Conservation (phyloP, 768 basidiomycete genomes). For the Naganishia antarctica region DNA sequence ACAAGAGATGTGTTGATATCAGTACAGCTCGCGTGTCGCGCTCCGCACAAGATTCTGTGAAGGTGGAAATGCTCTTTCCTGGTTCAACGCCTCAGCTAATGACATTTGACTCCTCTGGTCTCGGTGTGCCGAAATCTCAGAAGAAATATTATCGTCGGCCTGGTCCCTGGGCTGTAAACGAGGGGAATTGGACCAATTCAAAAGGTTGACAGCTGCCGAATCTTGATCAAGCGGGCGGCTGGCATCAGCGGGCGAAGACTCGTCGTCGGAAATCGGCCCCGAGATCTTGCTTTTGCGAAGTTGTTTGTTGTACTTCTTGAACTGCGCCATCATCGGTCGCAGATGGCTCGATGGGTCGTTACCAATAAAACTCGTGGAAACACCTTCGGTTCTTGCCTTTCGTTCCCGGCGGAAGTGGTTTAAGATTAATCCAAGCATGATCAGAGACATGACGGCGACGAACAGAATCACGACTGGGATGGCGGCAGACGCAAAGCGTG, state of each 20-base stretch:
- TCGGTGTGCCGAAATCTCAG: not conserved
- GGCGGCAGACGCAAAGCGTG: not conserved
- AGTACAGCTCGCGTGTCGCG: no score
- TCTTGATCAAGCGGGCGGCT: not conserved
- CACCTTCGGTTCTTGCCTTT: not conserved
- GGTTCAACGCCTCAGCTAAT: slow-evolving; percentile 8
- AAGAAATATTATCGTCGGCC: not conserved
- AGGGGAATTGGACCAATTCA: not conserved
- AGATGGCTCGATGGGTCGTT: not conserved
- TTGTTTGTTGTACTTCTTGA: not conserved
- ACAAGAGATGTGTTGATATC: no score
- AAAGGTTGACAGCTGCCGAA: not conserved
- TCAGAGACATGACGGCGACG: not conserved
- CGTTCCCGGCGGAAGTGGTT: not conserved
- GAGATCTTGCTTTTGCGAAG: slow-evolving; percentile 10
- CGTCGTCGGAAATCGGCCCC: not conserved
- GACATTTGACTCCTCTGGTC: slow-evolving; percentile 7
- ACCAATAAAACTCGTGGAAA: not conserved
- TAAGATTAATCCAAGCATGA: not conserved
- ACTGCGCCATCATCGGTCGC: not conserved
- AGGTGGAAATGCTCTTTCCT: slow-evolving; percentile 1
- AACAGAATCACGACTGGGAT: slow-evolving; percentile 9
- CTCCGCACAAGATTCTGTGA: not conserved
- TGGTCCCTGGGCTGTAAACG: not conserved
- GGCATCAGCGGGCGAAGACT: not conserved